phyloP scores from a whole-genome alignment of 2,329 filamentous ascomycete genomes.

The Phyllosticta citribraziliensis region DNA sequence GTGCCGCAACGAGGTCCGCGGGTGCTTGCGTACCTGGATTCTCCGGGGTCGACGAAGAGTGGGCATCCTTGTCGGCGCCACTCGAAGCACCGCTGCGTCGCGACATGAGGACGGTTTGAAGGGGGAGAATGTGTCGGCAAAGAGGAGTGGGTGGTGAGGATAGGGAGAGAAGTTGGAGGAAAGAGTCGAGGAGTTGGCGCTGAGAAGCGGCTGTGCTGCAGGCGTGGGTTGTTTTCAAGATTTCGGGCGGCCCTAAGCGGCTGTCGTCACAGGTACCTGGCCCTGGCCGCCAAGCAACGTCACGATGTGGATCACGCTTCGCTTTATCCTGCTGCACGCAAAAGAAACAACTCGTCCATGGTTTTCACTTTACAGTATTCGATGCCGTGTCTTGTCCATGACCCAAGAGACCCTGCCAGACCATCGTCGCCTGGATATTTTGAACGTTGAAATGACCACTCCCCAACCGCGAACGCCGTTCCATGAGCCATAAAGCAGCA shows the following conservation, averaged over 20 bases:
- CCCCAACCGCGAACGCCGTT: conserved; percentile 13
- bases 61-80: conserved; percentile 38
- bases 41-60: conserved; percentile 35
- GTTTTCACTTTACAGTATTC: neutral
- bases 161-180: neutral
- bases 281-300: neutral
- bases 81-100: conserved; percentile 48
- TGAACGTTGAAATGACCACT: conserved; percentile 8
- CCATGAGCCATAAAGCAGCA: conserved; percentile 14
- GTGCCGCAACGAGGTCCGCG: neutral
- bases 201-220: conserved; percentile 9
- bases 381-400: neutral
- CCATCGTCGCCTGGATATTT: conserved; percentile 8
- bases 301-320: conserved; percentile 6
- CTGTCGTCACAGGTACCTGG: conserved; percentile 6
- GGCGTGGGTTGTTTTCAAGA: conserved; percentile 9
- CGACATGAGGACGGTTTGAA: conserved; percentile 42
- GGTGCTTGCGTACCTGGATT: conserved; percentile 12
- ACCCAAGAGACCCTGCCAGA: conserved; percentile 6
- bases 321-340: neutral
- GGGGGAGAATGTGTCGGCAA: neutral
- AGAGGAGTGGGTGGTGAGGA: neutral
- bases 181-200: neutral
- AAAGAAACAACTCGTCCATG: neutral
- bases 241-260: conserved; percentile 7